phyloP scores from a whole-genome alignment of 306 rosid species.

The Quercus alba region DNA sequence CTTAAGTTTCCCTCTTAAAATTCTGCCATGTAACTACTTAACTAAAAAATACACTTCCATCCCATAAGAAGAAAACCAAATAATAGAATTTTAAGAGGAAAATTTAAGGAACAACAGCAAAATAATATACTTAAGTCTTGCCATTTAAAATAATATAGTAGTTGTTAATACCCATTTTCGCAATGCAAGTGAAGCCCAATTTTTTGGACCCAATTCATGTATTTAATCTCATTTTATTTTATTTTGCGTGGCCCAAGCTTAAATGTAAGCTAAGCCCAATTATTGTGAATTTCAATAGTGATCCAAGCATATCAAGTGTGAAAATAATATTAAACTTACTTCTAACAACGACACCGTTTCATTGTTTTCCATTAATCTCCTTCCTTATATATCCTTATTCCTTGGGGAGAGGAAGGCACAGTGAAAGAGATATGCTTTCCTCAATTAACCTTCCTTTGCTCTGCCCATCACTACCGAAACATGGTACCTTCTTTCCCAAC shows the following conservation, averaged over 20 bases:
- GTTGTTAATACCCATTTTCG: accelerated
- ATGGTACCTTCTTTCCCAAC: conserved; percentile 24
- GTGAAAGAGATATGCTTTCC: conserved; percentile 25
- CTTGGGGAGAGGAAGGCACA: neutral
- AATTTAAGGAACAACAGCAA: too few species aligned
- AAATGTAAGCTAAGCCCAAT: too few species aligned
- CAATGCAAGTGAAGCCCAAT: too few species aligned
- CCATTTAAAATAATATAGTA: too few species aligned
- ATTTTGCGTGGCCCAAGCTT: too few species aligned
- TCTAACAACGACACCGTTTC: neutral
- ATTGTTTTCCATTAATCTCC: neutral
- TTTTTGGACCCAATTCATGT: too few species aligned
- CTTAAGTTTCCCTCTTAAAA: accelerated
- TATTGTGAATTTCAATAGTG: too few species aligned
- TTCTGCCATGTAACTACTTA: accelerated
- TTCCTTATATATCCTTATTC: neutral
- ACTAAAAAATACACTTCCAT: too few species aligned
- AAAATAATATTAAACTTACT: too few species aligned
- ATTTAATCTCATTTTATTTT: too few species aligned
- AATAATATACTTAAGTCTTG: accelerated
- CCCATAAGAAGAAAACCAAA: accelerated
- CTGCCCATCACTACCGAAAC: conserved; percentile 11
- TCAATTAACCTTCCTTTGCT: conserved; percentile 27
- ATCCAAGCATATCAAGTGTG: too few species aligned
- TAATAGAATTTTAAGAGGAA: accelerated